Evolutionary conservation across 257 asterid genomes (phyloP).

Genomic region (Solanum pennellii): DNA sequence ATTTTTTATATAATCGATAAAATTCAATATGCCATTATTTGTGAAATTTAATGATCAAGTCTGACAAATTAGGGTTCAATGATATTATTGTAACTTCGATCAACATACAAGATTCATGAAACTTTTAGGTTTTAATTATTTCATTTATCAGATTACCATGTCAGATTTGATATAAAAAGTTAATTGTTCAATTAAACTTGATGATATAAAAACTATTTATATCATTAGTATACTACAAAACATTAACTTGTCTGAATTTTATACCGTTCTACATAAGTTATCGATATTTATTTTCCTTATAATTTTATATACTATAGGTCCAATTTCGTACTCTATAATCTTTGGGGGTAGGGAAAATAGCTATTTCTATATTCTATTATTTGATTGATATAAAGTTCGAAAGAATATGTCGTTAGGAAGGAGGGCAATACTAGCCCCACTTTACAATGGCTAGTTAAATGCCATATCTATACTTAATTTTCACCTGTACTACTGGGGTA

Average conservation of each 20-base stretch:
- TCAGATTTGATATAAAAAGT: not conserved
- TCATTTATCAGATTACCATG: too few species aligned
- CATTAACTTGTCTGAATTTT: not conserved
- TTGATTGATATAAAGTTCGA: not conserved
- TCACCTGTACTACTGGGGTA: not conserved
- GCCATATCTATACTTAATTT: not conserved
- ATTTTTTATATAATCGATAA: not conserved
- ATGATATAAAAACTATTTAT: not conserved
- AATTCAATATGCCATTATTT: not conserved
- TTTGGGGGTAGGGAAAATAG: not conserved
- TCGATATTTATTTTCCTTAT: not conserved
- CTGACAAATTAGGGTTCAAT: too few species aligned
- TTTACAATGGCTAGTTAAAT: not conserved
- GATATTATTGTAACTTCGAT: not conserved
- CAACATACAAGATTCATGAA: not conserved
- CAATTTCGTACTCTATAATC: not conserved
- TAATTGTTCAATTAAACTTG: not conserved
- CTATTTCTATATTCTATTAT: not conserved
- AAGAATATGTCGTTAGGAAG: constrained; percentile 3
- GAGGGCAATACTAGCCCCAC: constrained; percentile 2
- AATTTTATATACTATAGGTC: not conserved
- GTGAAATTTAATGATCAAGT: too few species aligned
- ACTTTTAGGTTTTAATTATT: not conserved
- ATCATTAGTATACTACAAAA: not conserved
- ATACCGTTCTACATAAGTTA: not conserved